These are phyloP conservation scores for Thermothelomyces thermophilus DNA, from an alignment of 2,329 filamentous ascomycete genomes.

Conservation along the genomic window DNA sequence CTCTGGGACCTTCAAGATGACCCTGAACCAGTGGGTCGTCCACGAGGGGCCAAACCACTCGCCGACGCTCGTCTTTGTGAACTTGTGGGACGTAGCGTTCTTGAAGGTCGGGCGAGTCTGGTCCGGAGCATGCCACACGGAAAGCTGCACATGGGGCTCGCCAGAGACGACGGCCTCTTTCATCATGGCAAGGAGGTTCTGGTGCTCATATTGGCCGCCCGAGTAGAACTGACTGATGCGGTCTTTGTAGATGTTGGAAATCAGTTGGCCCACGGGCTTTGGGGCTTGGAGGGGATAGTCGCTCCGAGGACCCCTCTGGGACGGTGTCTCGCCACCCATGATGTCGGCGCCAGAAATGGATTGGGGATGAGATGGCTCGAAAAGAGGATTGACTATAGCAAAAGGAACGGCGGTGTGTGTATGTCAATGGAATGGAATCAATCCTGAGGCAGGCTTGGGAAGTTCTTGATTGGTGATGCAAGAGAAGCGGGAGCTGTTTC, in stretches of 20 bases:
- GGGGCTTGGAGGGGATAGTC: slow-evolving; percentile 48
- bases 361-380: background rate
- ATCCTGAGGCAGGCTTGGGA: too few species aligned
- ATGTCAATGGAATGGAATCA: too few species aligned
- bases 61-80: slow-evolving; percentile 67
- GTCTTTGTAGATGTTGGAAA: slow-evolving; percentile 76
- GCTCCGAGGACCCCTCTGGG: slow-evolving; percentile 38
- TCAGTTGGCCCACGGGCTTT: slow-evolving; percentile 65
- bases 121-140: slow-evolving; percentile 75
- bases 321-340: slow-evolving; percentile 44
- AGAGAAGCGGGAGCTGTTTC: background rate
- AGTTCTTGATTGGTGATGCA: background rate
- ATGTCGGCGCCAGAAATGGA: background rate
- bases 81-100: slow-evolving; percentile 70
- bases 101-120: slow-evolving; percentile 77
- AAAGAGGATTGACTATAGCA: too few species aligned
- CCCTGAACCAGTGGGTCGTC: slow-evolving; percentile 96
- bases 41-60: slow-evolving; percentile 86
- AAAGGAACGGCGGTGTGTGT: background rate
- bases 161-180: slow-evolving; percentile 62
- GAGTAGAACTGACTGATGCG: slow-evolving; percentile 76
- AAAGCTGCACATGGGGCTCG: slow-evolving; percentile 72
- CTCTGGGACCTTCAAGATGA: slow-evolving; percentile 69
- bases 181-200: slow-evolving; percentile 71
- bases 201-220: slow-evolving; percentile 67